Base-by-base conservation (phyloP, 495 filamentous ascomycete genomes). In the Penicillium flavigenum region DNA sequence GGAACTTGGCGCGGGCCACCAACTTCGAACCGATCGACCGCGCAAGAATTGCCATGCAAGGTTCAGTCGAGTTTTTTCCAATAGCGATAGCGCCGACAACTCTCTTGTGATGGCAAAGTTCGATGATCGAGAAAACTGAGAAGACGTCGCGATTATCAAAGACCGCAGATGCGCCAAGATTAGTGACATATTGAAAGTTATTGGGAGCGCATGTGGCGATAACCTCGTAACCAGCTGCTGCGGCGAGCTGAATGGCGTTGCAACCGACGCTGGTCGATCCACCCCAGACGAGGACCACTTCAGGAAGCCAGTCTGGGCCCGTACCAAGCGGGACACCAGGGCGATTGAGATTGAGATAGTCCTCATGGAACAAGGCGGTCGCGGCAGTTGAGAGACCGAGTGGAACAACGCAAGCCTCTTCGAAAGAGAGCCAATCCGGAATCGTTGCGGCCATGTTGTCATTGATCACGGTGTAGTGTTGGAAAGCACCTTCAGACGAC, bases 171-270 rank as follows among this genome's bases (percentile, higher is more conserved):
- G 86, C 86, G 5, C 86, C 85, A 0, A 86, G 73, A 2, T 51
- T 60, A 58, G 76, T 78, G 38, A 81, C 66, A 51, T 76, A 78
- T 0, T 76, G 76, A 38, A 81, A 77, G 64, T 88, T 88, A 59
- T 74, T 74, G 1, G 70, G 66, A 1, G 77, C 80, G 0, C 81
- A 72, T 0, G 83, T 86, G 0, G 79, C 71, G 47, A 86, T 66
- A 3, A 88, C 86, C 12, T 81, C 77, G 26, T 80, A 79, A 2
- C 86, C 86, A 0, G 86, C 75, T 0, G 81, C 79, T 1, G 70
- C 68, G 5, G 81, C 83, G 20, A 87, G 78, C 63, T 89, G 87
- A 53, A 88, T 85, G 0, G 81, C 82, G 52, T 78, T 79, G 64
- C 75, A 71, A 10, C 86, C 86, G 6, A 88, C 81, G 31, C 79